Evolutionary conservation across 352 stramenopile genomes (phyloP).

Genomic region (Elongisporangium anandrum): DNA sequence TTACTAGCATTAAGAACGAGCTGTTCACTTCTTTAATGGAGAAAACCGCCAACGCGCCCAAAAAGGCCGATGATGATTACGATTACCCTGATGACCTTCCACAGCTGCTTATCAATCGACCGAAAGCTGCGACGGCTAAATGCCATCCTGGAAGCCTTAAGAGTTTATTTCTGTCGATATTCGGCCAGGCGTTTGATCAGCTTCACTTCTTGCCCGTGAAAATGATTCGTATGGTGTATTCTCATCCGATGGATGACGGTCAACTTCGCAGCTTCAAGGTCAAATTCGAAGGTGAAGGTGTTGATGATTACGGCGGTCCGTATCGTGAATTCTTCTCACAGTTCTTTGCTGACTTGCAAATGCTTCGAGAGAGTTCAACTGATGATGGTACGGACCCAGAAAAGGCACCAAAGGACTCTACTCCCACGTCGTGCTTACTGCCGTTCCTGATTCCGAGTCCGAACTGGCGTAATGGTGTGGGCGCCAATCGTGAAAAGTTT

Average conservation of each 20-base stretch:
- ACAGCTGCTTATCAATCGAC: slow-evolving; percentile 79
- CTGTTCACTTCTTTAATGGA: slow-evolving; percentile 72
- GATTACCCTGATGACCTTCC: slow-evolving; percentile 89
- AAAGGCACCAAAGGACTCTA: not conserved
- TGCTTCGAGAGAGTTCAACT: slow-evolving; percentile 16
- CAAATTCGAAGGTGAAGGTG: slow-evolving; percentile 93
- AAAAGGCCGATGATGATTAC: slow-evolving; percentile 88
- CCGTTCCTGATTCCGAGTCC: slow-evolving; percentile 85
- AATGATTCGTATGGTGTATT: slow-evolving; percentile 86
- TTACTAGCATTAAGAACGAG: slow-evolving; percentile 74
- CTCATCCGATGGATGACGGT: slow-evolving; percentile 90
- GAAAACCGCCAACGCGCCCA: slow-evolving; percentile 67
- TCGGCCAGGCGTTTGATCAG: slow-evolving; percentile 84
- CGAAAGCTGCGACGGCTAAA: slow-evolving; percentile 77
- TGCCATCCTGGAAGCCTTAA: slow-evolving; percentile 60
- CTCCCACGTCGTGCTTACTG: slow-evolving; percentile 45
- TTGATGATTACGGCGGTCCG: slow-evolving; percentile 92
- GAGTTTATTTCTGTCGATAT: slow-evolving; percentile 71
- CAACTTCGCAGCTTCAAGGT: slow-evolving; percentile 92
- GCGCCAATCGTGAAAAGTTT: slow-evolving; percentile 79
- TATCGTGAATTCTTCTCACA: slow-evolving; percentile 93
- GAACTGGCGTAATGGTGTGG: slow-evolving; percentile 82
- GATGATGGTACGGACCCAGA: not conserved
- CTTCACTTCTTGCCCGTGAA: slow-evolving; percentile 79
- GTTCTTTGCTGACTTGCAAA: slow-evolving; percentile 68